Percentiles rank a stretch among this genome's conserved stretches.
phyloP scores from a whole-genome alignment of 2,329 filamentous ascomycete species.

The Fusarium sacchari region DNA sequence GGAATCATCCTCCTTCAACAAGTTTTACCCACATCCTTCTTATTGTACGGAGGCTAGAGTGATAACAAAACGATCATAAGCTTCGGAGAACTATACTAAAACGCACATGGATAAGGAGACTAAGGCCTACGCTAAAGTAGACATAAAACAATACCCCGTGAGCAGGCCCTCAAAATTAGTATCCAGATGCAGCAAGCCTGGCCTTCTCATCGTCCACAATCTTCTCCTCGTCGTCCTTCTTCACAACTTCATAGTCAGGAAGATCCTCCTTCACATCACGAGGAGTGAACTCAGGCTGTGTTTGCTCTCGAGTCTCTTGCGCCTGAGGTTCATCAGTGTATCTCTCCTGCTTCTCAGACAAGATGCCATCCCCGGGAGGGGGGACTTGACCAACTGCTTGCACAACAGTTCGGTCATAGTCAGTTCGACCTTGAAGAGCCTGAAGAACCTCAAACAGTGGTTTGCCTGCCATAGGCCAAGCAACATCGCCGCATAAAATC shows the following conservation, averaged over 20 bases:
- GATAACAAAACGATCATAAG: neutral
- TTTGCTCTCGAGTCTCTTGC: neutral
- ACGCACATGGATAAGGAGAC: neutral
- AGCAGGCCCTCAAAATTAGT: neutral
- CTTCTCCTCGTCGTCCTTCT: conserved; percentile 17
- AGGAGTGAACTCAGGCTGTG: neutral
- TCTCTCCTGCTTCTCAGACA: conserved; percentile 47
- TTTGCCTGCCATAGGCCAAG: conserved; percentile 53
- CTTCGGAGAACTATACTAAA: neutral
- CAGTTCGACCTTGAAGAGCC: conserved; percentile 49
- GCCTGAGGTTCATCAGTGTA: conserved; percentile 20
- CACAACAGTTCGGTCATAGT: conserved; percentile 42
- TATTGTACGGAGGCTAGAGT: neutral
- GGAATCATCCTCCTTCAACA: neutral
- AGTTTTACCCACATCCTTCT: neutral
- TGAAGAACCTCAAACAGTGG: conserved; percentile 53
- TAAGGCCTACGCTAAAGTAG: neutral
- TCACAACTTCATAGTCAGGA: conserved; percentile 23
- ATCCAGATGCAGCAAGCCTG: conserved; percentile 39
- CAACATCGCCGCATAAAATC: conserved; percentile 51
- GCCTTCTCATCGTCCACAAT: conserved; percentile 43
- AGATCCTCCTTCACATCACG: conserved; percentile 32
- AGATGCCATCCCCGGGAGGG: conserved; percentile 28
- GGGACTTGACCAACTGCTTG: conserved; percentile 41
- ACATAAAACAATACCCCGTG: neutral